Percentiles rank a stretch among this genome's conserved stretches.
These are phyloP conservation scores for Ogataea philodendri DNA, from an alignment of 805 yeast genomes.

Conservation along the genomic window DNA sequence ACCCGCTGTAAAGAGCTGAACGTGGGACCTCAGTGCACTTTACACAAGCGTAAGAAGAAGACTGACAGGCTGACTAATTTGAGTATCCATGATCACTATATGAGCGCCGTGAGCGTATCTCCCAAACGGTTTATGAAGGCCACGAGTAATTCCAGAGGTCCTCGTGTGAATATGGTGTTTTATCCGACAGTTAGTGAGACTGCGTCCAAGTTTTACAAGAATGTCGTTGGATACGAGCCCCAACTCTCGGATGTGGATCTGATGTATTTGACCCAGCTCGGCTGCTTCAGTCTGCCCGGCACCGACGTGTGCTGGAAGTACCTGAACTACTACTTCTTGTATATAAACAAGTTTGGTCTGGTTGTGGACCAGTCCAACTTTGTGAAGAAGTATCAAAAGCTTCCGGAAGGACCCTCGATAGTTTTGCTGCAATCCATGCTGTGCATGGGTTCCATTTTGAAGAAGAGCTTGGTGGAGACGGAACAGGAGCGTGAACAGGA, in stretches of 20 bases:
- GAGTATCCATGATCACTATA: conserved; percentile 14
- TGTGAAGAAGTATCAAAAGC: conserved; percentile 53
- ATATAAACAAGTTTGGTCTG: conserved; percentile 65
- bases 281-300: conserved; percentile 68
- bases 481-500: conserved; percentile 43
- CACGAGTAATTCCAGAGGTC: too few relatives aligned
- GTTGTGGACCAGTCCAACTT: conserved; percentile 60
- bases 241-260: conserved; percentile 44
- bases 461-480: conserved; percentile 48
- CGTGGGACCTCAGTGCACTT: conserved; percentile 63
- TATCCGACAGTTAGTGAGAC: conserved; percentile 14
- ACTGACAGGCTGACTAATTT: conserved; percentile 16
- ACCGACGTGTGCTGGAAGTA: conserved; percentile 59
- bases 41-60: conserved; percentile 45
- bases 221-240: conserved; percentile 14
- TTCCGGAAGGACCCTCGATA: conserved; percentile 57
- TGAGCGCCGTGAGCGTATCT: conserved; percentile 15
- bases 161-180: conserved; percentile 3
- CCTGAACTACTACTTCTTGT: conserved; percentile 57
- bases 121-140: conserved; percentile 12
- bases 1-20: conserved; percentile 66
- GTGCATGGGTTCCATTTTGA: conserved; percentile 61
- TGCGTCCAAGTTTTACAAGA: conserved; percentile 13
- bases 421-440: conserved; percentile 62
- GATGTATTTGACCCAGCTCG: conserved; percentile 59